phyloP scores from a whole-genome alignment of 139 green algal species.

The Closterium sp. region DNA sequence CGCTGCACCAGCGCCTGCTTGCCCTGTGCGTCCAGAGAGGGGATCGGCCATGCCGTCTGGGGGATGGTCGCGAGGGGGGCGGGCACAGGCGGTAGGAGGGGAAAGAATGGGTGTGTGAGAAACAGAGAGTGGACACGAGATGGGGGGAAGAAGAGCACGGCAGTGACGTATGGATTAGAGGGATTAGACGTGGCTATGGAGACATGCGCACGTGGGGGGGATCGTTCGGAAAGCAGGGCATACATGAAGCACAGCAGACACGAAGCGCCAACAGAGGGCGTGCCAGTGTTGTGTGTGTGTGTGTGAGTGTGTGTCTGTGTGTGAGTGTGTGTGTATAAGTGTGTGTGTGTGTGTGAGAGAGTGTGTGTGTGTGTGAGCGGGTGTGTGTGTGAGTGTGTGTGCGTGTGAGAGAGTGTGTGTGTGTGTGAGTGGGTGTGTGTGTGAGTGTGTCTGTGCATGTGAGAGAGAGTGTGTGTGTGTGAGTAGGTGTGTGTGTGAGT shows the following conservation, averaged over 20 bases:
- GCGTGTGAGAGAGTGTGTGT: background rate
- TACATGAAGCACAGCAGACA: too few species aligned
- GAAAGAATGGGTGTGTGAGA: background rate
- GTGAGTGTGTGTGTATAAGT: background rate
- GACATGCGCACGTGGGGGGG: too few species aligned
- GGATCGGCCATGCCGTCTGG: background rate
- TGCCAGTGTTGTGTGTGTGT: background rate
- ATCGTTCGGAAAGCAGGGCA: too few species aligned
- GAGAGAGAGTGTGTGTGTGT: background rate
- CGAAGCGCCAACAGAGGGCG: too few species aligned
- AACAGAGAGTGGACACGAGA: background rate
- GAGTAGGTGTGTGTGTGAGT: background rate
- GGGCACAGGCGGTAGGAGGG: background rate
- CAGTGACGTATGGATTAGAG: too few species aligned
- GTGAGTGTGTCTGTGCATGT: background rate
- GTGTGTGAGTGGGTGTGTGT: background rate
- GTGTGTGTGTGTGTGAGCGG: background rate
- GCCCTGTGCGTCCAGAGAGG: background rate
- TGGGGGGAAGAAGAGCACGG: too few species aligned
- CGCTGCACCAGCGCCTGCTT: background rate
- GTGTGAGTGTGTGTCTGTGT: slow-evolving; percentile 1
- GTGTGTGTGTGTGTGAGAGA: background rate
- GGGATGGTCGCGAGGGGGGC: too few species aligned
- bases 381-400: background rate
- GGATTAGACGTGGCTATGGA: background rate